Conservation (phyloP, 345 rosid genomes). For the Gossypium bickii region DNA sequence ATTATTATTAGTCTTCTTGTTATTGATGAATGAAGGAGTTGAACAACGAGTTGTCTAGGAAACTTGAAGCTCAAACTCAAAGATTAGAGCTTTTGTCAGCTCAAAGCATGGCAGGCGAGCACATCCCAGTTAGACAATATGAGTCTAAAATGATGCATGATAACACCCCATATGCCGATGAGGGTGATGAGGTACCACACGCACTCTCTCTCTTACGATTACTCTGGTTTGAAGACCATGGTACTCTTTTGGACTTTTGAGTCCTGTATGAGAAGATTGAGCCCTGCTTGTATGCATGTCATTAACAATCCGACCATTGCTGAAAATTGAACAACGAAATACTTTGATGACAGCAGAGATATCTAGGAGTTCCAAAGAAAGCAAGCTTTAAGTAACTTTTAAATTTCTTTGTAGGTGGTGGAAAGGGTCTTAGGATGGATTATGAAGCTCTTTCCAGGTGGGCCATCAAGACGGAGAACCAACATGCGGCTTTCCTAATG, state of each 20-base stretch:
- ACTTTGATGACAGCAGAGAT: neutral
- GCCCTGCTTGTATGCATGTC: neutral
- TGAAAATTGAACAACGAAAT: neutral
- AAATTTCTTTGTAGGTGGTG: slow-evolving; percentile 57
- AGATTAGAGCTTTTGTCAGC: slow-evolving; percentile 90
- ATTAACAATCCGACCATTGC: neutral
- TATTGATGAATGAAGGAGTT: slow-evolving; percentile 51
- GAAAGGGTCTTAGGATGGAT: slow-evolving; percentile 99
- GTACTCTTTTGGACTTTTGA: neutral
- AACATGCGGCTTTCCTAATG: slow-evolving; percentile 68
- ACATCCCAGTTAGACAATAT: slow-evolving; percentile 42
- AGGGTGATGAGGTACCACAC: slow-evolving; percentile 87
- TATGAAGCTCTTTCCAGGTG: slow-evolving; percentile 97
- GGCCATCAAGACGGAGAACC: slow-evolving; percentile 73
- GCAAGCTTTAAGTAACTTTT: neutral
- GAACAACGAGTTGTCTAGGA: slow-evolving; percentile 74
- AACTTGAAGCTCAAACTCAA: slow-evolving; percentile 89
- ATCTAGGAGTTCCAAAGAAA: neutral
- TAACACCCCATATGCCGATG: slow-evolving; percentile 72
- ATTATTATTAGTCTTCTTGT: neutral
- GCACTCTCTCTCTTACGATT: slow-evolving; percentile 1
- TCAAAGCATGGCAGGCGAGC: slow-evolving; percentile 61
- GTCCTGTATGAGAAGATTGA: neutral
- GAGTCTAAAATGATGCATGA: slow-evolving; percentile 49
- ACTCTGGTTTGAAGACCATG: neutral